Conservation (phyloP, 2,329 filamentous ascomycete genomes). For the Saccharata proteae region DNA sequence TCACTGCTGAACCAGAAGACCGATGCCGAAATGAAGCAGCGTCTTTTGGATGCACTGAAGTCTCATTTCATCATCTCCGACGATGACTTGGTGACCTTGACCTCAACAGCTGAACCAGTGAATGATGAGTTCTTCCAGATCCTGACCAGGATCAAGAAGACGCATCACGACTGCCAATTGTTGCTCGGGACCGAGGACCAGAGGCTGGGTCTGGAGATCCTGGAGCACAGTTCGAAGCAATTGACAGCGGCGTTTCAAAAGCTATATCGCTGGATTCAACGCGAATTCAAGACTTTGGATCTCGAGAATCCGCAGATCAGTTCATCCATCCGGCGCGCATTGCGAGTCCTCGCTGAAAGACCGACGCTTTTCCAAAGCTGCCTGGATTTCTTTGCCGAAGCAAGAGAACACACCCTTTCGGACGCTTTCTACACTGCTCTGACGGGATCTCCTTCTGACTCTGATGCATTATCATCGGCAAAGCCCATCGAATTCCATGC, state of each 20-base stretch:
- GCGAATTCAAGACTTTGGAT: conserved; percentile 83
- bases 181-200: conserved; percentile 85
- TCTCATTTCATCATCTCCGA: conserved; percentile 76
- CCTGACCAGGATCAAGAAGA: conserved; percentile 69
- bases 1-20: conserved; percentile 59
- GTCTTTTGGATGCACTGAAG: conserved; percentile 63
- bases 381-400: conserved; percentile 84
- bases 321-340: conserved; percentile 66
- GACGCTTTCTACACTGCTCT: conserved; percentile 83
- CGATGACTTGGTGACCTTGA: conserved; percentile 64
- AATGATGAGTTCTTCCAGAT: conserved; percentile 74
- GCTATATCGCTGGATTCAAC: conserved; percentile 87
- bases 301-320: conserved; percentile 91
- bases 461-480: conserved; percentile 40
- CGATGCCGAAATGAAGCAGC: conserved; percentile 68
- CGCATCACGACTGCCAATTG: conserved; percentile 79
- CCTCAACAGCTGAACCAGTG: conserved; percentile 67
- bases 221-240: conserved; percentile 79
- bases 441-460: conserved; percentile 55
- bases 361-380: conserved; percentile 88
- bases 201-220: conserved; percentile 73
- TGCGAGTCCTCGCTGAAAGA: conserved; percentile 78
- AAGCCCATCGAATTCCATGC: conserved; percentile 93
- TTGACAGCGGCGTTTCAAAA: conserved; percentile 90
- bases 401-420: conserved; percentile 72